These are phyloP conservation scores for Pseudogymnoascus destructans DNA, from an alignment of 2,329 filamentous ascomycete genomes.

Conservation along the genomic window DNA sequence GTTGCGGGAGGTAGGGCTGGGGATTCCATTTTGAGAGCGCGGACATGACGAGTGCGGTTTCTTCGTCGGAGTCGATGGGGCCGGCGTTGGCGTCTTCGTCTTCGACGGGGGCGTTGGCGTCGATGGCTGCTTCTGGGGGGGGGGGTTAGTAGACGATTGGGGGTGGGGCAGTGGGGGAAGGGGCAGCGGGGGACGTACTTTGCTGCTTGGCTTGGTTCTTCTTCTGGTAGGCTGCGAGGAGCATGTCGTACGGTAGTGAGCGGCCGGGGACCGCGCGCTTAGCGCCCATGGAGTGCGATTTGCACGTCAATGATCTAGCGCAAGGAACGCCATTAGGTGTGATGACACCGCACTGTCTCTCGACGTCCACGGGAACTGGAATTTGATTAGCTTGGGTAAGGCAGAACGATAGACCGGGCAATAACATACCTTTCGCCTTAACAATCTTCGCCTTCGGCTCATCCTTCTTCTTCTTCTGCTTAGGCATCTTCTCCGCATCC, in stretches of 20 bases:
- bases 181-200: constrained; percentile 43
- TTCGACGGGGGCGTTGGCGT: constrained; percentile 81
- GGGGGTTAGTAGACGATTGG: constrained; percentile 14
- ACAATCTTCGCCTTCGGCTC: constrained; percentile 71
- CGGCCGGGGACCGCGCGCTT: constrained; percentile 80
- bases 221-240: constrained; percentile 80
- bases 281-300: constrained; percentile 88
- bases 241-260: constrained; percentile 83
- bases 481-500: constrained; percentile 69
- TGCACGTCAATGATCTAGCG: constrained; percentile 80
- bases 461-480: constrained; percentile 91
- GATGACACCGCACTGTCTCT: constrained; percentile 82
- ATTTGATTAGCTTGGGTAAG: too few species aligned
- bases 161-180: constrained; percentile 9
- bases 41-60: constrained; percentile 77
- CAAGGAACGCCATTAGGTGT: constrained; percentile 77
- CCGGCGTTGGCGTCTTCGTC: constrained; percentile 69
- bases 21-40: constrained; percentile 66
- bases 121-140: constrained; percentile 74
- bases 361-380: constrained; percentile 85
- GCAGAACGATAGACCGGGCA: too few species aligned
- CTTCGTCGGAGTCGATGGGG: constrained; percentile 87
- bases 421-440: constrained; percentile 64
- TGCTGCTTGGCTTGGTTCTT: constrained; percentile 98
- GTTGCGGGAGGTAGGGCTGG: constrained; percentile 60